Percentiles rank a stretch among this genome's conserved stretches.
phyloP scores from a whole-genome alignment of 768 basidiomycete genomes.

The Holtermanniella nyarrowii region DNA sequence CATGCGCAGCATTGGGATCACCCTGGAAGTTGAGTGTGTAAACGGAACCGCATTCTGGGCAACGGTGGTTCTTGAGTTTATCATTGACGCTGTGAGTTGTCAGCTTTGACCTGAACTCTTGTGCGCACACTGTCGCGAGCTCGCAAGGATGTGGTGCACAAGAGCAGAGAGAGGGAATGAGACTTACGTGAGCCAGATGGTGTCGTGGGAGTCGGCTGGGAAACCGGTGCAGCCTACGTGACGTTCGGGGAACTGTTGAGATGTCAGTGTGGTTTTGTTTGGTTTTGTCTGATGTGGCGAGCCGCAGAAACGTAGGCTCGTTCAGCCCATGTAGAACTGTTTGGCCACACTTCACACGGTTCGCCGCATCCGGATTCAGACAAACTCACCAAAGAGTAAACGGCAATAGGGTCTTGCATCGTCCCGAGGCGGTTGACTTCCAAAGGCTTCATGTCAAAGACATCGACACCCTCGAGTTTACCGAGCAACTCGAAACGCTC shows the following conservation, averaged over 20 bases:
- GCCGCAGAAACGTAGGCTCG: constrained; percentile 5
- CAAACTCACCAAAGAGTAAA: constrained; percentile 69
- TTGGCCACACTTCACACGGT: neutral
- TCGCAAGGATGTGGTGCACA: too few species aligned
- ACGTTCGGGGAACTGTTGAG: constrained; percentile 62
- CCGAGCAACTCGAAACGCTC: constrained; percentile 90
- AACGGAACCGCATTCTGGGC: constrained; percentile 85
- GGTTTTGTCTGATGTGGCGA: neutral
- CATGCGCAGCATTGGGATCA: constrained; percentile 45
- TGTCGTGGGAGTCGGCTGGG: constrained; percentile 90
- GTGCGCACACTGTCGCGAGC: neutral
- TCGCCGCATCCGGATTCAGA: neutral
- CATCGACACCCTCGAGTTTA: constrained; percentile 72
- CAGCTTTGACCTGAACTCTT: too few species aligned
- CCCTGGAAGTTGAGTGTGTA: constrained; percentile 67
- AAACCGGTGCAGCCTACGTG: constrained; percentile 88
- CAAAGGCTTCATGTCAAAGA: constrained; percentile 80
- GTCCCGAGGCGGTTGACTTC: constrained; percentile 81
- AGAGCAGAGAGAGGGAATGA: neutral
- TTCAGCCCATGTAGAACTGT: neutral
- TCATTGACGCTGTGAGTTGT: constrained; percentile 49
- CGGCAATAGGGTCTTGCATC: constrained; percentile 70
- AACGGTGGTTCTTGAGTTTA: constrained; percentile 52
- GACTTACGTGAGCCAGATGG: constrained; percentile 60
- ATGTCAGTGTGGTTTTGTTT: too few species aligned